Conservation (phyloP, 768 basidiomycete species). For the Termitomyces sp. region DNA sequence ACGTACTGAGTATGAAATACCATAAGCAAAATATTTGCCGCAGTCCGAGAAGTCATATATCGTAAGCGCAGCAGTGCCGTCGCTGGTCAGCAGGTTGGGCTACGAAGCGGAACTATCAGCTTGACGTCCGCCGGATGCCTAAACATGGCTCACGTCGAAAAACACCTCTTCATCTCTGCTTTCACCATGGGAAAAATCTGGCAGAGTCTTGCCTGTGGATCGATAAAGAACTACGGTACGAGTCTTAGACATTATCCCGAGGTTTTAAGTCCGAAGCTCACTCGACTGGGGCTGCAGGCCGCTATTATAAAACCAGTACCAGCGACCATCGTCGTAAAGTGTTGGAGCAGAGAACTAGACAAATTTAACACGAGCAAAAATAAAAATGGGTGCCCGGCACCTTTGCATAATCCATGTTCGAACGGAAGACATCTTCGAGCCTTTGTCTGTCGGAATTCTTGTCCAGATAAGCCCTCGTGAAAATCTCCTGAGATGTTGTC, state of each 20-base stretch:
- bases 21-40: slow-evolving; percentile 76
- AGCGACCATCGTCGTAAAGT: slow-evolving; percentile 62
- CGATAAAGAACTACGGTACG: slow-evolving; percentile 54
- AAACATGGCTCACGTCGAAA: slow-evolving; percentile 60
- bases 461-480: slow-evolving; percentile 60
- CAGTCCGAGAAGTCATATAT: slow-evolving; percentile 60
- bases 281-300: slow-evolving; percentile 71
- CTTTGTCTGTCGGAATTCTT: slow-evolving; percentile 57
- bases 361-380: slow-evolving; percentile 3
- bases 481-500: slow-evolving; percentile 59
- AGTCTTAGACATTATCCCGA: slow-evolving; percentile 7
- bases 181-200: slow-evolving; percentile 46
- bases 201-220: slow-evolving; percentile 51
- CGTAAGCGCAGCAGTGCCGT: slow-evolving; percentile 69
- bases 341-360: slow-evolving; percentile 61
- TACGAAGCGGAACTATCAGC: slow-evolving; percentile 22
- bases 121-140: background rate
- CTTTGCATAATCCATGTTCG: slow-evolving; percentile 43
- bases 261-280: slow-evolving; percentile 25
- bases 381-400: slow-evolving; percentile 21
- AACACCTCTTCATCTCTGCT: slow-evolving; percentile 64
- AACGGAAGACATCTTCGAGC: slow-evolving; percentile 58
- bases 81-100: slow-evolving; percentile 70
- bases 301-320: slow-evolving; percentile 83
- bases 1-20: slow-evolving; percentile 63